Evolutionary conservation across 2,329 filamentous ascomycete genomes (phyloP).

Genomic region (Neonectria hederae): DNA sequence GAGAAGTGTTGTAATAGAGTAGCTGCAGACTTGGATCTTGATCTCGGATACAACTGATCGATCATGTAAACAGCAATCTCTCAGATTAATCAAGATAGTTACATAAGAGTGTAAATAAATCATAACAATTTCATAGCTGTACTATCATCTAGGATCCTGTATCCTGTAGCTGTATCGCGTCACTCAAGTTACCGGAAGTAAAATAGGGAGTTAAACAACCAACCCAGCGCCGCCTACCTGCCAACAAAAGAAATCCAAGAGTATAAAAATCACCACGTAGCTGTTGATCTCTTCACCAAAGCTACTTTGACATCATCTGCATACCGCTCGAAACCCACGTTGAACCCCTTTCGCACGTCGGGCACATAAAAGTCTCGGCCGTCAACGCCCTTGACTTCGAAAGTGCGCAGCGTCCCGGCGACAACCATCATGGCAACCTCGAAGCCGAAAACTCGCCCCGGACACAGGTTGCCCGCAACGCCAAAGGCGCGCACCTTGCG

Average conservation of each 20-base stretch:
- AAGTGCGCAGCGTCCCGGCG: conserved; percentile 40
- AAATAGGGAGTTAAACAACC: too few species aligned
- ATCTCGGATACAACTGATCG: not conserved
- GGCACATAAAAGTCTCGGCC: conserved; percentile 36
- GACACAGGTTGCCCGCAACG: conserved; percentile 46
- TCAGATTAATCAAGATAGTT: not conserved
- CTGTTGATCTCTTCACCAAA: conserved; percentile 31
- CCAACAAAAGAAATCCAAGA: not conserved
- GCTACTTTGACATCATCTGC: conserved; percentile 41
- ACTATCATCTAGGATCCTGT: conserved; percentile 2
- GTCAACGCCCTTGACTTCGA: conserved; percentile 37
- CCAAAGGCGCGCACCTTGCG: conserved; percentile 45
- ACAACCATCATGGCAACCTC: conserved; percentile 43
- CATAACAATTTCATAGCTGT: conserved; percentile 1
- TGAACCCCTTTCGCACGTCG: conserved; percentile 38
- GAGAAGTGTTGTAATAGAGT: not conserved
- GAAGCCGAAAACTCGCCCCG: conserved; percentile 44
- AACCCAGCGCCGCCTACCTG: not conserved
- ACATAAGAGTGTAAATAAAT: not conserved
- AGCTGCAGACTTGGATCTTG: not conserved
- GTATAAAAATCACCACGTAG: not conserved
- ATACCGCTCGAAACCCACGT: conserved; percentile 46
- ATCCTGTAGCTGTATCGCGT: too few species aligned
- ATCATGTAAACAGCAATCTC: too few species aligned
- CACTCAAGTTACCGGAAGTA: too few species aligned